Evolutionary conservation across 331 rosid species (phyloP), one percentile per base, ranked within the genome.

Genomic region (Rhamnella rubrinervis): DNA sequence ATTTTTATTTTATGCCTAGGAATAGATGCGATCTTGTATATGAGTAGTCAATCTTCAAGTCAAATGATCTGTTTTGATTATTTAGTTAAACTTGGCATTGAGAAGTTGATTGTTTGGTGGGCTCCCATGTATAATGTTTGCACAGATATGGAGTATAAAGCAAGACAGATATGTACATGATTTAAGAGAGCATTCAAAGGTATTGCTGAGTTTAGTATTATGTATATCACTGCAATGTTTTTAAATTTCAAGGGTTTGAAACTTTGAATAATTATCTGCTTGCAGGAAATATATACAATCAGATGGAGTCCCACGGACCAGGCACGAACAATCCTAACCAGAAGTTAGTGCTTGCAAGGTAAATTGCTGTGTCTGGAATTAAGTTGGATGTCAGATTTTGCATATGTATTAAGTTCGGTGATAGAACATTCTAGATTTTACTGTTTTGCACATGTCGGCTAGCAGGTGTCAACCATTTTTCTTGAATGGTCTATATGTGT

Each of bases 251-350:
- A 35, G 50, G 59, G 47, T 52, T 76, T 20, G 23, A 53, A 49
- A 46, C 28, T 61, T 39, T 72, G 41, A 50, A 13, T 46, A 49
- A 64, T 46, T 57, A 61, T 46, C 68, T 49, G 31, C 77, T 77
- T 80, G 63, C 81, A 93, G 98, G 98, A 88, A 81, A 90, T 93
- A 80, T 93, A 93, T 80, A 86, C 97, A 25, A 83, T 93, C 80
- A 84, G 97, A 81, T 93, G 98, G 98, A 93, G 98, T 73, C 98
- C 98, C 41, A 93, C 97, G 98, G 98, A 47, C 87, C 93, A 1
- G 87, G 93, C 63, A 86, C 98, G 60, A 88, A 49, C 80, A 90
- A 93, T 60, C 90, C 96, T 20, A 88, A 85, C 75, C 85, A 80
- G 55, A 88, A 88, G 74, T 83, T 90, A 72, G 76, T 93, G 75